Evolutionary conservation across 495 filamentous ascomycete species (phyloP), one percentile per base, ranked within the genome.

Genomic region (Annulohypoxylon nitens): DNA sequence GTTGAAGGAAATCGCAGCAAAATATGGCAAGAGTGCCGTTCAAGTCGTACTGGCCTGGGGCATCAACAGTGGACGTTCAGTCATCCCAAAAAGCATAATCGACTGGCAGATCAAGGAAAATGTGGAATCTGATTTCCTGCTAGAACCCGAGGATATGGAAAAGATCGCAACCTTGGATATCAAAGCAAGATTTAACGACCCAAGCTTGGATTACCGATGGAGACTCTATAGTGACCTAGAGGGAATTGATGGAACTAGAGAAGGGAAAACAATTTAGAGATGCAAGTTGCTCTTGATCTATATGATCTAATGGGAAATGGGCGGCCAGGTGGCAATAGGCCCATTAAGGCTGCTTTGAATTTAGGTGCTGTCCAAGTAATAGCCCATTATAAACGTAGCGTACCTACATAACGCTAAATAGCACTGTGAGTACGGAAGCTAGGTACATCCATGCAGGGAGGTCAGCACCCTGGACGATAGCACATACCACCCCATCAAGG

Each of bases 71-170:
- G 48, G 48, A 8, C 3, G 20, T 11, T 53, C 18, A 10, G 48
- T 53, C 6, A 53, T 53, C 7, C 20, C 20, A 11, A 53, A 53
- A 18, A 53, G 48, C 11, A 53, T 18, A 7, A 53, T 53, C 3
- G 20, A 53, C 7, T 53, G 48, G 48, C 48, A 53, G 20, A 53
- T 53, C 48, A 23, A 26, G 3, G 48, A 53, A 11, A 53, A 53
- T 11, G 16, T 53, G 6, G 48, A 53, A 18, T 5, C 48, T 53
- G 48, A 53, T 7, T 53, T 53, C 20, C 5, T 9, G 20, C 20
- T 9, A 9, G 48, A 47, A 7, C 43, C 43, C 6, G 20, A 53
- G 20, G 48, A 26, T 53, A 53, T 53, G 48, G 20, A 53, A 25
- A 20, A 23, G 9, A 53, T 53, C 48, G 48, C 16, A 12, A 23